Evolutionary conservation across 345 rosid species (phyloP), one percentile per base, ranked within the genome.

Genomic region (Reutealis trisperma): DNA sequence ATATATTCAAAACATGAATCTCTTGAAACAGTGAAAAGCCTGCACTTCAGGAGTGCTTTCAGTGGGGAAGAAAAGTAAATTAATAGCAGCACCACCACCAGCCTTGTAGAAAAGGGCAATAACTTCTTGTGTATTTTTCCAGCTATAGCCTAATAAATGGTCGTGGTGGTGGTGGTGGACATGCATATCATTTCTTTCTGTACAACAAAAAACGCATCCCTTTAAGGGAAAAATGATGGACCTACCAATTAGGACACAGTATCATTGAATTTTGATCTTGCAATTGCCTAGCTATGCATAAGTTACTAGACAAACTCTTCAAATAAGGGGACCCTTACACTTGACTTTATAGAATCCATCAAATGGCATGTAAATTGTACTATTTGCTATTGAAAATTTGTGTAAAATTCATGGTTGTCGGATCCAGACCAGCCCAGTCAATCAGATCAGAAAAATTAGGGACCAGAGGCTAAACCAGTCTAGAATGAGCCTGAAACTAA

Each of bases 241-340:
- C 85, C 82, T 51, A 71, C 80, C 68, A 45, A 22, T 61, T 6
- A 8, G 18, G 16, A 45, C 30, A 12, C 51, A n/a, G 25, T 55
- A 30, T 51, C 41, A 25, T 37, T 74, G 63, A 37, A 34, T 34
- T 52, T 49, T 14, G 24, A 30, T 19, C 21, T 8, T 27, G 15
- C 54, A 6, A 18, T 45, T 45, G 71, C 30, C 30, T 32, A 22
- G 22, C 55, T 16, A 19, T 44, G n/a, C 51, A n/a, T 30, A 14
- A 4, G 30, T 45, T 66, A 5, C 37, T 47, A 14, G n/a, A 68
- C 34, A 25, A 45, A 15, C 55, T 51, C 55, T 51, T 51, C 18
- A 51, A 14, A 51, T 13, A 15, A 12, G 3, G 15, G 55, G 18
- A 51, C 55, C 55, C 18, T 51, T 14, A 14, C 18, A 51, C 55